Conservation (phyloP, 2,329 filamentous ascomycete species). For the Pestalotiopsis sp. region DNA sequence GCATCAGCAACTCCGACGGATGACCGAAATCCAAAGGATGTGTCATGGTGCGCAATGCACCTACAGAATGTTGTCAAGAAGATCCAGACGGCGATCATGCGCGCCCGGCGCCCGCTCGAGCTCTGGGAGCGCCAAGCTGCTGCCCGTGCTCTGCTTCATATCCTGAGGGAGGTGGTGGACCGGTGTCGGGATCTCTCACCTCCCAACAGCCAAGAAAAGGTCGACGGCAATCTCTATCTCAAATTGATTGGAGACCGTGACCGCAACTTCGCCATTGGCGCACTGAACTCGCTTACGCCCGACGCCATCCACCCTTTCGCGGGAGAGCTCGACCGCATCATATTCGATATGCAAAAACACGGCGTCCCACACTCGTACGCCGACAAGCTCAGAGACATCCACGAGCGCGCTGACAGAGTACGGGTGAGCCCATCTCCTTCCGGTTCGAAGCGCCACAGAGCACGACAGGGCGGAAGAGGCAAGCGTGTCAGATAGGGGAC, state of each 20-base stretch:
- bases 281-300: constrained; percentile 33
- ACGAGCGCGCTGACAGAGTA: constrained; percentile 26
- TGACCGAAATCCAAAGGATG: constrained; percentile 35
- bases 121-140: constrained; percentile 44
- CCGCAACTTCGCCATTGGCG: constrained; percentile 45
- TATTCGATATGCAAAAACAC: constrained; percentile 24
- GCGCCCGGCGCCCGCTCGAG: constrained; percentile 37
- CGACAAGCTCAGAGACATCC: constrained; percentile 29
- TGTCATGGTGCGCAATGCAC: constrained; percentile 52
- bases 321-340: constrained; percentile 34
- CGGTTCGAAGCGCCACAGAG: constrained; percentile 24
- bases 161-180: constrained; percentile 46
- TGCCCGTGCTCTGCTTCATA: constrained; percentile 48
- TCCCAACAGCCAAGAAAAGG: constrained; percentile 18
- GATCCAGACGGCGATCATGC: constrained; percentile 43
- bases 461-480: constrained; percentile 20
- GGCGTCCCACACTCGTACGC: constrained; percentile 30
- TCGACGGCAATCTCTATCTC: constrained; percentile 49
- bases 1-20: constrained; percentile 9
- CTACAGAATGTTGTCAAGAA: constrained; percentile 43
- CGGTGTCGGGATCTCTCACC: constrained; percentile 40
- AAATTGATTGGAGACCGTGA: constrained; percentile 48
- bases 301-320: constrained; percentile 20
- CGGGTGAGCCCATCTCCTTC: constrained; percentile 13
- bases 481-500: constrained; percentile 25